A percentile compares a stretch with the other conserved stretches of the same genome.
These are phyloP conservation scores for Teratosphaeria viscida DNA, from an alignment of 2,329 filamentous ascomycete species.

Conservation along the genomic window DNA sequence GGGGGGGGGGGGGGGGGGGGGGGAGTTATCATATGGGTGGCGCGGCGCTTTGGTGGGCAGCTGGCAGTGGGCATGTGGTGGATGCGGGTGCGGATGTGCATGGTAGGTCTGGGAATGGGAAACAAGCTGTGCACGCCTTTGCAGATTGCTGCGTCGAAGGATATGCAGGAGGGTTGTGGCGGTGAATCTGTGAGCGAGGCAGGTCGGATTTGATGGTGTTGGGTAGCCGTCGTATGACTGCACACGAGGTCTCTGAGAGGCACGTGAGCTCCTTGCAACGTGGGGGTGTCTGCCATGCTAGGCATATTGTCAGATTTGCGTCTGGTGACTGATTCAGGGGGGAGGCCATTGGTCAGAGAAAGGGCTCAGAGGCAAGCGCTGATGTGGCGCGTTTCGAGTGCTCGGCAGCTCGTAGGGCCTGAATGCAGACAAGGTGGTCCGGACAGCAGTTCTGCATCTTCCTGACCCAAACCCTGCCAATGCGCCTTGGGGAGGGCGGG, in stretches of 20 bases:
- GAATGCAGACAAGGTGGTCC: neutral
- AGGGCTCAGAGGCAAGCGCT: neutral
- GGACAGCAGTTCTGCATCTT: neutral
- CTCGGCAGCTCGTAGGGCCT: neutral
- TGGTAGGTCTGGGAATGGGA: too few relatives aligned
- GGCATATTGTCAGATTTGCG: neutral
- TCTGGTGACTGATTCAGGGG: neutral
- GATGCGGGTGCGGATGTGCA: too few relatives aligned
- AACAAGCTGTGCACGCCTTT: too few relatives aligned
- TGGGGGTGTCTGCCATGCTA: neutral
- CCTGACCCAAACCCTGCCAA: neutral
- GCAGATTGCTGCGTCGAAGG: too few relatives aligned
- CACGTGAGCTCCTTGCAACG: neutral
- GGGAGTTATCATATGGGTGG: too few relatives aligned
- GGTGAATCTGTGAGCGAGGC: neutral
- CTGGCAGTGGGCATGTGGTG: too few relatives aligned
- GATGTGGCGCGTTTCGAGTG: neutral
- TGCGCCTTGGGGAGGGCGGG: neutral
- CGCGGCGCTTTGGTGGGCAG: too few relatives aligned
- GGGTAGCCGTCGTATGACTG: too few relatives aligned
- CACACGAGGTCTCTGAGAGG: neutral
- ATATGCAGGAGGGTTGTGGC: too few relatives aligned
- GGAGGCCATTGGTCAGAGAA: neutral
- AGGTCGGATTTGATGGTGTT: neutral
- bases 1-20: too few relatives aligned